Evolutionary conservation across 139 green algal genomes (phyloP).

Genomic region (Closterium sp.): DNA sequence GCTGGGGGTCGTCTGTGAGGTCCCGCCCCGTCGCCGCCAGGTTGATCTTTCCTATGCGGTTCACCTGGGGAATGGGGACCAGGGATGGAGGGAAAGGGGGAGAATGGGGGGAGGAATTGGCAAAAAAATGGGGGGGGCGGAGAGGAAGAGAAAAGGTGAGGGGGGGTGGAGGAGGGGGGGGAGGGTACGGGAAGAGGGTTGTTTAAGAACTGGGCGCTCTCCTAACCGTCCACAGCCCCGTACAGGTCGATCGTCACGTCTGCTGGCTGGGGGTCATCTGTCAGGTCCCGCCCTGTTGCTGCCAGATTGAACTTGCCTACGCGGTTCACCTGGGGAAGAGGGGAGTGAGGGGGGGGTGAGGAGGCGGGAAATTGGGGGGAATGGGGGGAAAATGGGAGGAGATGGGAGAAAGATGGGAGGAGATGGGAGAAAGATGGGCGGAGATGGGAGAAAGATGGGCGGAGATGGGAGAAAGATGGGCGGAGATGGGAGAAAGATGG

Average conservation of each 20-base stretch:
- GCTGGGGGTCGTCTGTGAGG: background rate
- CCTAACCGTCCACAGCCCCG: constrained; percentile 5
- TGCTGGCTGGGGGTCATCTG: background rate
- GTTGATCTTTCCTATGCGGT: constrained; percentile 65
- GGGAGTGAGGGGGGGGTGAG: too few species aligned
- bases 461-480: too few species aligned
- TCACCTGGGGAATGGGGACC: background rate
- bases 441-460: too few species aligned
- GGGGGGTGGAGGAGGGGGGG: too few species aligned
- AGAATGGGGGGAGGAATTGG: background rate
- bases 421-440: too few species aligned
- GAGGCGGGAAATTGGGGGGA: too few species aligned
- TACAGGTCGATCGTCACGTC: constrained; percentile 23
- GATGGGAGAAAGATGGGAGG: too few species aligned
- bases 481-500: too few species aligned
- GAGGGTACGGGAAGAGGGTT: too few species aligned
- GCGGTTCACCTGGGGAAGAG: constrained; percentile 25
- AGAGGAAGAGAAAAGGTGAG: too few species aligned
- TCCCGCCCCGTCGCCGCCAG: constrained; percentile 38
- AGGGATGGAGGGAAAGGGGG: background rate
- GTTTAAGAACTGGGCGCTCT: too few species aligned
- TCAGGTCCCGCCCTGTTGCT: background rate
- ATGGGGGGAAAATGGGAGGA: too few species aligned
- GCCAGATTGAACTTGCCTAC: constrained; percentile 68
- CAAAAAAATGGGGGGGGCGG: background rate